Evolutionary conservation across 176 grass and related monocot species (phyloP).

Genomic region (Elaeis guineensis): DNA sequence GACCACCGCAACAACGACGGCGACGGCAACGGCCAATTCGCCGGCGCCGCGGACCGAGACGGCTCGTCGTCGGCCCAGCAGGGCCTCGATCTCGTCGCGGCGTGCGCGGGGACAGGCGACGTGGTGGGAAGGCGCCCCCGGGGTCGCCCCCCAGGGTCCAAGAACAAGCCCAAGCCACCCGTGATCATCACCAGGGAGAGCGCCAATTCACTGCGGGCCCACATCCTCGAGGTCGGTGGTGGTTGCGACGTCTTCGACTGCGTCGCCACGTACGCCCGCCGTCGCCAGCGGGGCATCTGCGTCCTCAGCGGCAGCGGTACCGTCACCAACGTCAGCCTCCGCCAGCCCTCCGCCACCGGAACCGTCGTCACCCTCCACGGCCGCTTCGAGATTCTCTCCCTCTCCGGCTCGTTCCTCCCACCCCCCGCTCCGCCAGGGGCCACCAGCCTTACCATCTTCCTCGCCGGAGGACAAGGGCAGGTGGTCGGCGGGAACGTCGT

Average conservation of each 20-base stretch:
- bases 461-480: slow-evolving; percentile 10
- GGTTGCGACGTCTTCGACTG: slow-evolving; percentile 23
- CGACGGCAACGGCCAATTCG: neutral
- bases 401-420: slow-evolving; percentile 15
- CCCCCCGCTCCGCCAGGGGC: slow-evolving; percentile 12
- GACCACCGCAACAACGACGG: neutral
- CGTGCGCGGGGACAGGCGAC: neutral
- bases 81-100: neutral
- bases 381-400: slow-evolving; percentile 11
- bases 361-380: slow-evolving; percentile 14
- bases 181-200: slow-evolving; percentile 21
- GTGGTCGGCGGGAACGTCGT: slow-evolving; percentile 22
- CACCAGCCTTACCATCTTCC: slow-evolving; percentile 17
- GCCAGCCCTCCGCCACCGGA: slow-evolving; percentile 12
- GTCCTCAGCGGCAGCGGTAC: slow-evolving; percentile 17
- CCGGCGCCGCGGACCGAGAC: neutral
- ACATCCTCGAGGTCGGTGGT: slow-evolving; percentile 11
- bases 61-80: neutral
- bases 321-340: slow-evolving; percentile 17
- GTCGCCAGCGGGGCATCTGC: slow-evolving; percentile 15
- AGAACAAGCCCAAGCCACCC: slow-evolving; percentile 20
- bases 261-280: slow-evolving; percentile 12
- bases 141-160: slow-evolving; percentile 6
- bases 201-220: slow-evolving; percentile 11
- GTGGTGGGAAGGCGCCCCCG: neutral